phyloP scores from a whole-genome alignment of 305 asterid species.

The Fraxinus greggii region DNA sequence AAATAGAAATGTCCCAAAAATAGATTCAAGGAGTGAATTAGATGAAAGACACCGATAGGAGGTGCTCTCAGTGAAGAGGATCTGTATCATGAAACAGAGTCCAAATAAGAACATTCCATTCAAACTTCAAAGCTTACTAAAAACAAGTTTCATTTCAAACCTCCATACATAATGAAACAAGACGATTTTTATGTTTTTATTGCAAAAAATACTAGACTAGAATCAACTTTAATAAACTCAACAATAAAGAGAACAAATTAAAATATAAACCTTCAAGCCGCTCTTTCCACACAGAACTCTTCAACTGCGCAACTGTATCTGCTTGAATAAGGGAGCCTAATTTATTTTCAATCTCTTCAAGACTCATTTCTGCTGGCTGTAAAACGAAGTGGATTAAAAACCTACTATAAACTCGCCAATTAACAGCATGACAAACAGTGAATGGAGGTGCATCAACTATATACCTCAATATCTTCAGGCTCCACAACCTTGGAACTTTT shows the following conservation, averaged over 20 bases:
- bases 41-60: neutral
- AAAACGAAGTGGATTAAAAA: slow-evolving; percentile 24
- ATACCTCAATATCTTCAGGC: slow-evolving; percentile 92
- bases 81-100: neutral
- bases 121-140: neutral
- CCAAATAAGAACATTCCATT: slow-evolving; percentile 2
- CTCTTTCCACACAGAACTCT: slow-evolving; percentile 98
- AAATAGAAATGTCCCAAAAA: neutral
- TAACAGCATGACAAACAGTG: slow-evolving; percentile 18
- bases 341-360: slow-evolving; percentile 94
- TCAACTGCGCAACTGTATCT: slow-evolving; percentile 76
- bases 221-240: neutral
- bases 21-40: neutral
- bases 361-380: slow-evolving; percentile 96
- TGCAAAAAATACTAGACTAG: neutral
- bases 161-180: neutral
- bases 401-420: neutral
- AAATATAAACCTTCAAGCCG: slow-evolving; percentile 83
- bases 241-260: neutral
- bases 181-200: neutral
- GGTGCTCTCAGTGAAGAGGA: neutral
- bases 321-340: slow-evolving; percentile 82
- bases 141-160: neutral
- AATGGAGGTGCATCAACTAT: neutral
- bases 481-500: slow-evolving; percentile 67